Base-by-base conservation (phyloP, 2,329 filamentous ascomycete species). In the Colletotrichum higginsianum region DNA sequence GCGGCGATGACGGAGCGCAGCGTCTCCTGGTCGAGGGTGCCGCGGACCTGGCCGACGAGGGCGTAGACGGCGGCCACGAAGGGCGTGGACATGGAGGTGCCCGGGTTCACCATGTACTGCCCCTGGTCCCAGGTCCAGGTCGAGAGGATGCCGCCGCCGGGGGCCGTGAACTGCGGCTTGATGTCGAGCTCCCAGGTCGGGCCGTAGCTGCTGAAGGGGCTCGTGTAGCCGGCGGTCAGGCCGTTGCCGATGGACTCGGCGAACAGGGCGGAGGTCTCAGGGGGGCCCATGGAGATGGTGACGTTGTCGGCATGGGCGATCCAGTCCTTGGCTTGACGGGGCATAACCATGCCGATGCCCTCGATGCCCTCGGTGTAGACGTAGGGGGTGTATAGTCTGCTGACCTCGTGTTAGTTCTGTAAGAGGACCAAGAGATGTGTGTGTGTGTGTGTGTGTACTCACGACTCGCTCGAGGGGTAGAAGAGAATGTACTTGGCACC, bases 31-130 rank as follows among this genome's bases (percentile, higher is more conserved):
- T 75, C 76, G 16, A 73, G 64, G 13, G 73, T 79, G 12, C 79
- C 78, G 11, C 79, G 74, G 30, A 74, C 77, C 52, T 80, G 76
- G 4, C 74, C 75, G 38, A 81, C 73, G n/a, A 82, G 78, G 5
- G 79, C 80, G 35, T 78, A 77, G 44, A 80, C 78, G 56, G 80
- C 83, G 23, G 86, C 85, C 4, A 83, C 80, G 38, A 86, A 78
- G n/a, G 87, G 85, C 72, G 83, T 82, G 11, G 86, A 83, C 87
- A 89, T 89, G 1, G 86, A 88, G 0, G 87, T 90, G 13, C 88
- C 87, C 23, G 83, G 85, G 26, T 87, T 79, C 21, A 88, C 83
- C 47, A 82, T 84, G 71, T 89, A 89, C 6, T 78, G 74, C 9
- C 82, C 80, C 55, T 80, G 71, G 6, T 77, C 76, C 6, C 82